Evolutionary conservation across 2,329 filamentous ascomycete species (phyloP).

Genomic region (Colletotrichum destructivum): DNA sequence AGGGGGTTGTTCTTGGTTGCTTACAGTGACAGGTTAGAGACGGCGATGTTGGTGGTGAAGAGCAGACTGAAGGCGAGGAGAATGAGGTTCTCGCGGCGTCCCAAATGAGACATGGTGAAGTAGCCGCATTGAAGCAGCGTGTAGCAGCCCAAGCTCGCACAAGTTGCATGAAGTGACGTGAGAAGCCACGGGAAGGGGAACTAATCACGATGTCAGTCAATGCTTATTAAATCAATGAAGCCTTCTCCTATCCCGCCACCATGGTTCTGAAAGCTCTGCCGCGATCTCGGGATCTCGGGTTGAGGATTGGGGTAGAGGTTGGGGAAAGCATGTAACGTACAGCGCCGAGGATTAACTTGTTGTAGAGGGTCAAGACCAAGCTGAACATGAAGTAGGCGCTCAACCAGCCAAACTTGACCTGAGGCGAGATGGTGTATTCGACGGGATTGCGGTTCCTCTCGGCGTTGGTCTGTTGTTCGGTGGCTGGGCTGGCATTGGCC

Average conservation of each 20-base stretch:
- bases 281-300: not conserved
- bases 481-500: slow-evolving; percentile 34
- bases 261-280: not conserved
- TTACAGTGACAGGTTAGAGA: slow-evolving; percentile 74
- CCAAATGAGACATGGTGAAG: slow-evolving; percentile 67
- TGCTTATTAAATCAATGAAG: not conserved
- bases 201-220: slow-evolving; percentile 50
- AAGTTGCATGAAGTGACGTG: slow-evolving; percentile 71
- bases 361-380: slow-evolving; percentile 68
- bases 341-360: slow-evolving; percentile 70
- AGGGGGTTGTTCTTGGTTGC: slow-evolving; percentile 40
- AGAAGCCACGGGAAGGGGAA: slow-evolving; percentile 74
- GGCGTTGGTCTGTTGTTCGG: slow-evolving; percentile 29
- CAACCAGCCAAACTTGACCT: slow-evolving; percentile 65
- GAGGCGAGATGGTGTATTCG: slow-evolving; percentile 61
- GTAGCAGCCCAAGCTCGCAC: slow-evolving; percentile 70
- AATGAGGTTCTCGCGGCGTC: slow-evolving; percentile 67
- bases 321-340: slow-evolving; percentile 50
- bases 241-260: not conserved
- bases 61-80: slow-evolving; percentile 72
- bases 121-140: slow-evolving; percentile 66
- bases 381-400: slow-evolving; percentile 67
- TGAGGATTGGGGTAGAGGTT: not conserved
- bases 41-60: slow-evolving; percentile 75
- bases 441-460: slow-evolving; percentile 40